Evolutionary conservation across 2,329 filamentous ascomycete species (phyloP).

Genomic region (Penicillium sp.): DNA sequence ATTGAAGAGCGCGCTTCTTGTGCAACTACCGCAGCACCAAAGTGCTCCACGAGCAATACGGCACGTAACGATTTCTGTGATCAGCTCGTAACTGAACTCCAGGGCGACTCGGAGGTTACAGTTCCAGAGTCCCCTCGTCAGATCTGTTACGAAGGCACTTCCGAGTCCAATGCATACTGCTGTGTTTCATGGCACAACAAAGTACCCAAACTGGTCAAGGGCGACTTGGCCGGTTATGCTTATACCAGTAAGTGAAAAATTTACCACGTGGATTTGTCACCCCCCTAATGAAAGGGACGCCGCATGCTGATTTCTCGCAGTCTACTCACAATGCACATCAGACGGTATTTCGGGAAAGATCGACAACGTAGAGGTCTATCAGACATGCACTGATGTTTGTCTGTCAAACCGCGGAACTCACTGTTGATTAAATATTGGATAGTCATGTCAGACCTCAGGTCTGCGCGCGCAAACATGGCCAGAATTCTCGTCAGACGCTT

Average conservation of each 20-base stretch:
- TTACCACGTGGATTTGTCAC: too few relatives aligned
- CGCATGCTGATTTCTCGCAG: not conserved
- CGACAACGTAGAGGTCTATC: not conserved
- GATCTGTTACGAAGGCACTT: constrained; percentile 3
- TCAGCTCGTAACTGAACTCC: not conserved
- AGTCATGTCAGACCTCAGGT: too few relatives aligned
- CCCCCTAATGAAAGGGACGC: too few relatives aligned
- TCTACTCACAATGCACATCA: not conserved
- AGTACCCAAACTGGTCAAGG: not conserved
- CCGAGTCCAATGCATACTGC: not conserved
- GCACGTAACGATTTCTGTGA: not conserved
- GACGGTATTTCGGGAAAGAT: constrained; percentile 1
- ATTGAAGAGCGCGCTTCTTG: not conserved
- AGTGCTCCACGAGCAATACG: not conserved
- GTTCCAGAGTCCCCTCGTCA: not conserved
- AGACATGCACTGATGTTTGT: not conserved
- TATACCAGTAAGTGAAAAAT: not conserved
- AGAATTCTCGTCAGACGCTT: too few relatives aligned
- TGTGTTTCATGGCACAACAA: constrained; percentile 2
- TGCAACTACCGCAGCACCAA: not conserved
- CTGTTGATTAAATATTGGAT: not conserved
- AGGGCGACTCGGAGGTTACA: not conserved
- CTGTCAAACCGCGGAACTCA: not conserved
- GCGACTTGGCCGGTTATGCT: not conserved
- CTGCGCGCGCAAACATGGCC: too few relatives aligned